Percentiles rank a stretch among this genome's conserved stretches.
phyloP scores from a whole-genome alignment of 345 rosid genomes.

The Pistacia atlantica region DNA sequence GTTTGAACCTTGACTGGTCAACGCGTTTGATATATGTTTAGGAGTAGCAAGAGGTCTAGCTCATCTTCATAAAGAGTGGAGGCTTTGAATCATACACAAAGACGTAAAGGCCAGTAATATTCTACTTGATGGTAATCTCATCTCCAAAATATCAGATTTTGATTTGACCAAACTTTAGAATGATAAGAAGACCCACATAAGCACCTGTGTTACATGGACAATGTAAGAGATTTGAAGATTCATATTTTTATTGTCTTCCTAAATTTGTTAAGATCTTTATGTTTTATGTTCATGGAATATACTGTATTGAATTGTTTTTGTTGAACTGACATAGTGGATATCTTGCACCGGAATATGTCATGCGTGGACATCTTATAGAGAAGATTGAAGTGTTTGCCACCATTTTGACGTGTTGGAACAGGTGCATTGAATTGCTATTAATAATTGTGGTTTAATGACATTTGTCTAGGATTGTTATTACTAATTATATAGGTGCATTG shows the following conservation, averaged over 20 bases:
- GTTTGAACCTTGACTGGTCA: conserved; percentile 43
- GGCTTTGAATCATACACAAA: conserved; percentile 55
- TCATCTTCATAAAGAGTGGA: conserved; percentile 60
- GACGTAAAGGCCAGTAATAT: conserved; percentile 59
- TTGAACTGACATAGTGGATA: too few species aligned
- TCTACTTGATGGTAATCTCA: conserved; percentile 47
- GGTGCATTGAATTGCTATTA: too few species aligned
- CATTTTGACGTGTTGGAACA: too few species aligned
- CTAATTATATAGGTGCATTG: too few species aligned
- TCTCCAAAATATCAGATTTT: conserved; percentile 62
- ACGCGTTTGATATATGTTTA: conserved; percentile 45
- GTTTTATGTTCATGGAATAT: too few species aligned
- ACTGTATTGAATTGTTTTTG: neutral
- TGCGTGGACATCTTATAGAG: too few species aligned
- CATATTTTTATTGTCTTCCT: too few species aligned
- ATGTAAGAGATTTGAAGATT: conserved; percentile 35
- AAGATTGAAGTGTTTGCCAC: too few species aligned
- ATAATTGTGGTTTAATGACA: too few species aligned
- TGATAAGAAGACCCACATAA: conserved; percentile 57
- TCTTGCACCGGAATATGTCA: too few species aligned
- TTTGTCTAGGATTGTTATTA: too few species aligned
- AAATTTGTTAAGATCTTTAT: too few species aligned
- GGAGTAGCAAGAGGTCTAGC: conserved; percentile 55
- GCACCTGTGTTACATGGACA: conserved; percentile 64
- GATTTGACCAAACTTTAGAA: conserved; percentile 63